Evolutionary conservation across 2,329 filamentous ascomycete species (phyloP).

Genomic region (Sarocladiaceae sp.): DNA sequence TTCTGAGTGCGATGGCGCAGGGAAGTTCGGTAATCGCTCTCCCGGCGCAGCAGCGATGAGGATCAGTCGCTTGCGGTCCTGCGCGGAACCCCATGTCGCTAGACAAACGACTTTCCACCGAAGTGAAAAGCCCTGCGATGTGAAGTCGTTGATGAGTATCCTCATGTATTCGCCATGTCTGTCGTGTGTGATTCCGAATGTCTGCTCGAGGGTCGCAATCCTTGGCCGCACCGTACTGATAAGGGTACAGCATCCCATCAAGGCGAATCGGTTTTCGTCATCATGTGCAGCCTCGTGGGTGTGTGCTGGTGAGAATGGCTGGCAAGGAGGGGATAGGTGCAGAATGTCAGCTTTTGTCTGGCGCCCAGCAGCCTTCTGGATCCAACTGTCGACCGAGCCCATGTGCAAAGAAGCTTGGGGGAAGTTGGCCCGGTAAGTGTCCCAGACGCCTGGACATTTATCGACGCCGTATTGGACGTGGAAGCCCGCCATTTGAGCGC

Average conservation of each 20-base stretch:
- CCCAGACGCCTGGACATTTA: slow-evolving; percentile 46
- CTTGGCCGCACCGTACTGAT: slow-evolving; percentile 56
- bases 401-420: slow-evolving; percentile 39
- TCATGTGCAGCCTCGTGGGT: slow-evolving; percentile 63
- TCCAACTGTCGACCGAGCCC: slow-evolving; percentile 43
- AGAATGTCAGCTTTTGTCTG: slow-evolving; percentile 55
- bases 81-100: slow-evolving; percentile 43
- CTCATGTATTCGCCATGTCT: slow-evolving; percentile 51
- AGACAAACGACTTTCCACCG: slow-evolving; percentile 58
- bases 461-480: slow-evolving; percentile 59
- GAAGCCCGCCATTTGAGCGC: slow-evolving; percentile 53
- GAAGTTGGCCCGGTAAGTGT: slow-evolving; percentile 56
- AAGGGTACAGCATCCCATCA: slow-evolving; percentile 48
- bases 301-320: slow-evolving; percentile 67
- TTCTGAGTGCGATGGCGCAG: slow-evolving; percentile 51
- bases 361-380: slow-evolving; percentile 23
- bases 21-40: slow-evolving; percentile 61
- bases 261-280: slow-evolving; percentile 58
- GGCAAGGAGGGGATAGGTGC: slow-evolving; percentile 73
- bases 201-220: slow-evolving; percentile 73
- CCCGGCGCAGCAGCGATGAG: slow-evolving; percentile 60
- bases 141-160: slow-evolving; percentile 56
- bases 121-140: slow-evolving; percentile 60
- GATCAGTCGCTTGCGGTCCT: slow-evolving; percentile 44
- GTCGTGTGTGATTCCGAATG: slow-evolving; percentile 56